Evolutionary conservation across 2,329 filamentous ascomycete species (phyloP), one percentile per base, ranked within the genome.

Genomic region (Fusarium heterosporum): DNA sequence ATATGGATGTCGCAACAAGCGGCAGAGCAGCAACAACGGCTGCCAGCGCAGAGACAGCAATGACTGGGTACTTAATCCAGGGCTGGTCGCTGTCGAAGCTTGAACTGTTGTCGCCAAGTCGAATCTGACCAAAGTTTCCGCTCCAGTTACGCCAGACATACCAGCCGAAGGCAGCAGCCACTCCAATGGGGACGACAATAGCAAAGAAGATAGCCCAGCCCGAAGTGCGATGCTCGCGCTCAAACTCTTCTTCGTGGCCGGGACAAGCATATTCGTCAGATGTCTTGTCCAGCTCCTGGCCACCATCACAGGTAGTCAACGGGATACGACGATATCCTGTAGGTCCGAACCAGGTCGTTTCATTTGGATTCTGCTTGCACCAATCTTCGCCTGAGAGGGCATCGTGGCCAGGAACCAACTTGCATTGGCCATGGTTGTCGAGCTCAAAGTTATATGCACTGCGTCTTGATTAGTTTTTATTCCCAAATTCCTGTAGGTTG

Each of bases 371-470:
- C 47, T 83, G 80, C 51, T 78, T 76, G 76, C 86, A 89, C 78
- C 81, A 84, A 59, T 84, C 79, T 57, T 79, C 73, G 10, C 81
- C 82, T 29, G 83, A 80, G 13, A 84, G 73, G 13, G 92, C 89
- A 11, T 85, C 68, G 39, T 93, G 86, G 14, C 95, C 95, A 1
- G 85, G 78, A 2, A 98, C 93, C 13, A 96, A 87, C 7, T 78
- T 79, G 79, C 96, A 99, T 64, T 90, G 88, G 46, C 91, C 90
- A 74, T 94, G 91, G 28, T 81, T 85, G 77, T 92, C 87, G 45
- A 91, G 87, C 76, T 98, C 90, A 78, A 88, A 99, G 79, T 99
- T 99, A 84, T 93, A 99, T 76, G 96, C 95, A 79, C 93, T 96
- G 68, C n/a, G 26, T 28, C 29, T 41, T 22, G 36, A 22, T 74